These are phyloP conservation scores for Xylaria sp. DNA, from an alignment of 2,329 filamentous ascomycete species.

Conservation along the genomic window DNA sequence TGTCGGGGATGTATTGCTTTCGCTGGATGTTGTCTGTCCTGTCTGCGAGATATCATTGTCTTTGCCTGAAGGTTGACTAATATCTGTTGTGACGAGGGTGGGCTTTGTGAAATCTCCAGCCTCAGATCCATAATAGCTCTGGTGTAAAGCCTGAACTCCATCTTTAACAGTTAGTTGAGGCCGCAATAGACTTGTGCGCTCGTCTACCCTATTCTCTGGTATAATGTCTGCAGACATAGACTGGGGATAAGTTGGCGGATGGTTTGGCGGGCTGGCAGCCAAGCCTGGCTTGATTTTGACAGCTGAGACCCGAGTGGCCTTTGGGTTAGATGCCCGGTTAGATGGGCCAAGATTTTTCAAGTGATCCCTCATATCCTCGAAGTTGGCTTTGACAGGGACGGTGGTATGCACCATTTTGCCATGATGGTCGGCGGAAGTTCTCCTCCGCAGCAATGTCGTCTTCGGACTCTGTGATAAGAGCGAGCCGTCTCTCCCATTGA, in stretches of 20 bases:
- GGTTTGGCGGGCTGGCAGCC: conserved; percentile 30
- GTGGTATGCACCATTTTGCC: conserved; percentile 59
- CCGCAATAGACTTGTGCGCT: conserved; percentile 57
- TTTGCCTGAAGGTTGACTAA: conserved; percentile 33
- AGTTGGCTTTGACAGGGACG: conserved; percentile 67
- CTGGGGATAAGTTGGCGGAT: conserved; percentile 37
- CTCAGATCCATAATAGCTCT: conserved; percentile 61
- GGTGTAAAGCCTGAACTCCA: conserved; percentile 69
- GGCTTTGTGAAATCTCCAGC: conserved; percentile 39
- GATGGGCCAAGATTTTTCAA: conserved; percentile 73
- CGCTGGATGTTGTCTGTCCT: conserved; percentile 37
- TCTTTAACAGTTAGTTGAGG: conserved; percentile 70
- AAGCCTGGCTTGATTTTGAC: conserved; percentile 72
- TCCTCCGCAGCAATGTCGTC: conserved; percentile 68
- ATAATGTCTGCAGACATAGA: conserved; percentile 39
- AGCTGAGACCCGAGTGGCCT: conserved; percentile 68
- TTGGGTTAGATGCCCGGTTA: conserved; percentile 72
- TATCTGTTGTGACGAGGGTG: conserved; percentile 27
- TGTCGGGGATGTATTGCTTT: conserved; percentile 39
- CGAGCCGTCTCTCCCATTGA: conserved; percentile 52
- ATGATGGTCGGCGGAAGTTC: conserved; percentile 65
- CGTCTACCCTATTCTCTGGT: conserved; percentile 48
- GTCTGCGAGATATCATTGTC: conserved; percentile 36
- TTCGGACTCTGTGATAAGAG: conserved; percentile 59
- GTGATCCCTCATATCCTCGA: conserved; percentile 71